Evolutionary conservation across 805 yeast species (phyloP), one percentile per base, ranked within the genome.

Genomic region (Candida montana): DNA sequence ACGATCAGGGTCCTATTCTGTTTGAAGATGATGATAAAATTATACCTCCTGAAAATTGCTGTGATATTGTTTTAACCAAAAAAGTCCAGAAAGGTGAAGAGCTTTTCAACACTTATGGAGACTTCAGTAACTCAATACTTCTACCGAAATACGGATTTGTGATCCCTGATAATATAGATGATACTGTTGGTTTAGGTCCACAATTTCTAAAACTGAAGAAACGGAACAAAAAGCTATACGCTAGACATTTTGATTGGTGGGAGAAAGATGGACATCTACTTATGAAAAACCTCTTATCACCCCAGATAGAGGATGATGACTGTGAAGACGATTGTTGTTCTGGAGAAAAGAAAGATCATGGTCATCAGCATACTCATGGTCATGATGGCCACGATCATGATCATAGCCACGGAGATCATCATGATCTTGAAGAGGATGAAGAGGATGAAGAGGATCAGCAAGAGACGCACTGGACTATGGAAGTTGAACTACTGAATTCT

Each of bases 31-130:
- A 55, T 21, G 60, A 53, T 1, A 72, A 71, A 16, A 51, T 67
- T 8, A 61, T 71, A 3, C 46, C 57, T 4, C 65, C 74, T 2
- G 72, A 71, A 39, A 75, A 76, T 44, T 81, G 89, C 48, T 86
- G 95, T 51, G 96, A 88, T 51, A 77, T 89, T 12, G 68, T 75
- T 0, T 53, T 81, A 2, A 65, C 68, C 16, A 58, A 56, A 12
- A 55, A 61, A 2, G 75, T 85, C 1, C 38, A 52, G 1, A 55
- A 62, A 27, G 76, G 77, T 7, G 58, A 67, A 11, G 96, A 91
- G 54, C 54, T 91, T 12, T 85, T 80, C 67, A 89, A 87, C 62
- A 79, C 93, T 0, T 90, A 89, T 53, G 97, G 96, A 0, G 82
- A 79, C 21, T 67, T 82, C 31, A 63, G 81, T 13, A 87, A 85